Conservation (phyloP, 192 early-diverging fungal genomes). For the Gamsiella multidivaricata region DNA sequence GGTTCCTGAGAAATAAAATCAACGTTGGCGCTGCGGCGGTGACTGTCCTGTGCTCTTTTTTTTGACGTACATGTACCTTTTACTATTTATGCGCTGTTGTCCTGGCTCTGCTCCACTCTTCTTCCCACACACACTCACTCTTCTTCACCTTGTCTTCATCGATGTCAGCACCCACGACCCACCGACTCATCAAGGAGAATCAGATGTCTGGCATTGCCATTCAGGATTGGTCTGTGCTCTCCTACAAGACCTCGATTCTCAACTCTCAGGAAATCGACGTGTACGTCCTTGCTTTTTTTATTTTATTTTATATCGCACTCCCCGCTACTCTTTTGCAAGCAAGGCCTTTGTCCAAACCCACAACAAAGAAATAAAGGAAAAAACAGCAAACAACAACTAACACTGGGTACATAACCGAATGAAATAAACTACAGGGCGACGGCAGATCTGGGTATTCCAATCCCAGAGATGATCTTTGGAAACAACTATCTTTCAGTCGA, state of each 20-base stretch:
- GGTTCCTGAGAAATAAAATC: no score
- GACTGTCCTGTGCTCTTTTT: no score
- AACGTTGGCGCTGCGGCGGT: no score
- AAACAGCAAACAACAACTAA: no score
- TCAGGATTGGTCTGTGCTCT: slow-evolving; percentile 62
- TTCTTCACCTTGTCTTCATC: background rate
- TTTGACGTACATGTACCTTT: no score
- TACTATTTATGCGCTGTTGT: no score
- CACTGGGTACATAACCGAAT: no score
- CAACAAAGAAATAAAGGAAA: slow-evolving; percentile 1
- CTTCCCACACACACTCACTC: background rate
- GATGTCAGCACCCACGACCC: background rate
- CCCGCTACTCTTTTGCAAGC: background rate
- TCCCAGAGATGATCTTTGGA: slow-evolving; percentile 98
- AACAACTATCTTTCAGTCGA: slow-evolving; percentile 77
- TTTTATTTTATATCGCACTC: background rate
- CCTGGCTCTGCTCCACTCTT: background rate
- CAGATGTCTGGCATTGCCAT: slow-evolving; percentile 55
- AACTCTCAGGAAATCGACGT: slow-evolving; percentile 66
- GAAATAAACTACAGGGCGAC: slow-evolving; percentile 54
- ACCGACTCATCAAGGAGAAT: slow-evolving; percentile 59
- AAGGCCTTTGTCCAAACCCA: no score
- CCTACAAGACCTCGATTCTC: slow-evolving; percentile 62
- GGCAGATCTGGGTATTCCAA: slow-evolving; percentile 72
- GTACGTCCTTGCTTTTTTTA: slow-evolving; percentile 35